Evolutionary conservation across 345 rosid genomes (phyloP).

Genomic region (Euphorbia tirucalli): DNA sequence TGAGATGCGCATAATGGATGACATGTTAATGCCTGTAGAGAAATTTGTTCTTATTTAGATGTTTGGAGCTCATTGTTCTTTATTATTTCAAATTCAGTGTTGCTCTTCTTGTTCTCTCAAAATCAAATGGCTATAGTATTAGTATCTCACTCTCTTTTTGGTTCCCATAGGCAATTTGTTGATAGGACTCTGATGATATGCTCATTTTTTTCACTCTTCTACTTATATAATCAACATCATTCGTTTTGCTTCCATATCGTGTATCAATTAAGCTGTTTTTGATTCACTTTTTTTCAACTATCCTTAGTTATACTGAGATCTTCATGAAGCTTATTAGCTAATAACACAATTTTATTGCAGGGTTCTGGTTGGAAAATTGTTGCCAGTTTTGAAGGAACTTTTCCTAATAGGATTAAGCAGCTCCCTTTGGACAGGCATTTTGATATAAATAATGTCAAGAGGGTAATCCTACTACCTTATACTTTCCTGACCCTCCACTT

Average conservation of each 20-base stretch:
- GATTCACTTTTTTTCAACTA: background rate
- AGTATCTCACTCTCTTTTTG: background rate
- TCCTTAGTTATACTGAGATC: background rate
- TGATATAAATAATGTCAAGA: slow-evolving; percentile 88
- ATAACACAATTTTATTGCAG: slow-evolving; percentile 36
- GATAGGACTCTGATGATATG: background rate
- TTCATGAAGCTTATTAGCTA: background rate
- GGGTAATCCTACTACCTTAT: slow-evolving; percentile 42
- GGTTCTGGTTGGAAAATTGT: slow-evolving; percentile 99
- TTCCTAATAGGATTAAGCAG: slow-evolving; percentile 91
- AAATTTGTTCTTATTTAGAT: background rate
- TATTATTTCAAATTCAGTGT: background rate
- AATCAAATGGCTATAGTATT: background rate
- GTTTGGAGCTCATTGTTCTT: background rate
- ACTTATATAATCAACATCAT: background rate
- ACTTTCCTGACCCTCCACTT: background rate
- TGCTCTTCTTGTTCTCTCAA: background rate
- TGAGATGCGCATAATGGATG: background rate
- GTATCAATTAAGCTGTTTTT: background rate
- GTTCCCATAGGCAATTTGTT: background rate
- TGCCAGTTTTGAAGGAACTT: slow-evolving; percentile 94
- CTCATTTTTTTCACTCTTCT: background rate
- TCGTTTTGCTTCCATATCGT: background rate
- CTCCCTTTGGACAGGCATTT: slow-evolving; percentile 95
- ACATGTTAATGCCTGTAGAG: background rate